These are phyloP conservation scores for Gymnopus androsaceus DNA, from an alignment of 1,284 basidiomycete species.

Conservation along the genomic window DNA sequence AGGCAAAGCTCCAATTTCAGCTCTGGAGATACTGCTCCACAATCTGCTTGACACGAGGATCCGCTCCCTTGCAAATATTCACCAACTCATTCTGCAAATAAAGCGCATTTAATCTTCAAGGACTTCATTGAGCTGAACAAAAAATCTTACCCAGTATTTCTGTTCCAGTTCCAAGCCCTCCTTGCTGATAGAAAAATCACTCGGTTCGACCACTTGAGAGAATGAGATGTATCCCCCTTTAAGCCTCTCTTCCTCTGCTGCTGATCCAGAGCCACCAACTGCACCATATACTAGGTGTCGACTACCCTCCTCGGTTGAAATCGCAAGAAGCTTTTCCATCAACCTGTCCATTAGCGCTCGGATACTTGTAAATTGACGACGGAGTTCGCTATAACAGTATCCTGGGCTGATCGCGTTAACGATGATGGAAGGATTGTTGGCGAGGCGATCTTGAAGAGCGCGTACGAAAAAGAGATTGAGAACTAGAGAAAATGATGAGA, in stretches of 20 bases:
- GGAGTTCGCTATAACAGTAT: conserved; percentile 46
- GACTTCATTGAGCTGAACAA: not conserved
- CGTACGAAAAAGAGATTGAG: conserved; percentile 46
- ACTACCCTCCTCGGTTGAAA: conserved; percentile 17
- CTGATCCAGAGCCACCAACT: conserved; percentile 9
- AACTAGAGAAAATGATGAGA: conserved; percentile 30
- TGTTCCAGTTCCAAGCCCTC: conserved; percentile 12
- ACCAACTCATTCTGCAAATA: not conserved
- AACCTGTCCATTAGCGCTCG: conserved; percentile 18
- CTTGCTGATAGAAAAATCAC: conserved; percentile 13
- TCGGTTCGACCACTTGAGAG: conserved; percentile 13
- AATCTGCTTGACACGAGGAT: not conserved
- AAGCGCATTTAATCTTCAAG: not conserved
- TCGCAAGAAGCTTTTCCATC: conserved; percentile 24
- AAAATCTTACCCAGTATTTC: conserved; percentile 15
- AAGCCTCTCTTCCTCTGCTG: conserved; percentile 12
- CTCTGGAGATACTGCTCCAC: not conserved
- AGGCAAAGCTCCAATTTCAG: too few species aligned
- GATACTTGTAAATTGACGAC: conserved; percentile 26
- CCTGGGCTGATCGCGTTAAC: conserved; percentile 46
- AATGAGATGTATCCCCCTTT: conserved; percentile 11
- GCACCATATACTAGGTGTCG: conserved; percentile 18
- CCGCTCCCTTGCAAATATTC: not conserved
- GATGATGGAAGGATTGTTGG: conserved; percentile 33
- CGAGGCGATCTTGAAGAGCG: conserved; percentile 39